phyloP scores from a whole-genome alignment of 371 early-diverging fungal genomes.

The Mucor velutinosus region DNA sequence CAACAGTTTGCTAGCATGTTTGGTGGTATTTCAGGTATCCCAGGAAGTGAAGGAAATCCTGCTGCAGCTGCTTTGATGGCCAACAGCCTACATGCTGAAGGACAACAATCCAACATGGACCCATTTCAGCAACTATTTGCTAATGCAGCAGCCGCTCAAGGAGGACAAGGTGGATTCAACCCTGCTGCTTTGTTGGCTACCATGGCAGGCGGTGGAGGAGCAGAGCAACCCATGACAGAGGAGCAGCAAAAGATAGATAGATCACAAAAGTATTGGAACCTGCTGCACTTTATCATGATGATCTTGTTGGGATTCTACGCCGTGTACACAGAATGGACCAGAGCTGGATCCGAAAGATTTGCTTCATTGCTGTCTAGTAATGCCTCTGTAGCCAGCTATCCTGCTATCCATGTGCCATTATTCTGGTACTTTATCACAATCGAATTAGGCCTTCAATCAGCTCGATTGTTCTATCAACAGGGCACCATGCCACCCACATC shows the following conservation, averaged over 20 bases:
- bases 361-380: constrained; percentile 30
- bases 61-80: constrained; percentile 7
- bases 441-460: constrained; percentile 57
- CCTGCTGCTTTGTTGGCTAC: constrained; percentile 7
- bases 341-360: constrained; percentile 40
- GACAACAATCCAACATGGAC: not conserved
- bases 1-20: constrained; percentile 18
- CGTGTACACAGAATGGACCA: constrained; percentile 50
- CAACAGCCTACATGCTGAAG: not conserved
- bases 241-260: constrained; percentile 10
- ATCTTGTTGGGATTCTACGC: constrained; percentile 48
- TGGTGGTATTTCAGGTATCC: constrained; percentile 19
- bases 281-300: constrained; percentile 54
- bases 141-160: not conserved
- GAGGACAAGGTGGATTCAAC: constrained; percentile 20
- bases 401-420: constrained; percentile 45
- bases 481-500: constrained; percentile 51
- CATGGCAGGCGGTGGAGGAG: not conserved
- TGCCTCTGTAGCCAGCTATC: constrained; percentile 8
- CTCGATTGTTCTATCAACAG: constrained; percentile 54
- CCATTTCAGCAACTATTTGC: constrained; percentile 1
- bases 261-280: constrained; percentile 48
- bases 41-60: constrained; percentile 5
- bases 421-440: constrained; percentile 69
- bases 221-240: not conserved